A percentile compares a stretch with the other conserved stretches of the same genome.
phyloP scores from a whole-genome alignment of 2,329 filamentous ascomycete genomes.

The Amesomyces nigricolor region DNA sequence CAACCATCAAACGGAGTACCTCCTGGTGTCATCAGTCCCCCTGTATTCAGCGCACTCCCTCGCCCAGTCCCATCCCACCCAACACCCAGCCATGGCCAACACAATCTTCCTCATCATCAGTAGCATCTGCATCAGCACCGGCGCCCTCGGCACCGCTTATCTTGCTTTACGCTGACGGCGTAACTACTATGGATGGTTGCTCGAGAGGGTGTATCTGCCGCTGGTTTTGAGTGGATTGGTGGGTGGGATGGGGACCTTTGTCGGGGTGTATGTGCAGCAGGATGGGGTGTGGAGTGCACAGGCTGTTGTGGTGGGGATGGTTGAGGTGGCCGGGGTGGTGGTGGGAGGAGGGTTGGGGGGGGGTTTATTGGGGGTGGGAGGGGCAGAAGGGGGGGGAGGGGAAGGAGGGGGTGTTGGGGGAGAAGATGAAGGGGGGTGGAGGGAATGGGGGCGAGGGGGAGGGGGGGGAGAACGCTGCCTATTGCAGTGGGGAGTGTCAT shows the following conservation, averaged over 20 bases:
- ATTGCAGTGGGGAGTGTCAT: constrained; percentile 28
- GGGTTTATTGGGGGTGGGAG: constrained; percentile 32
- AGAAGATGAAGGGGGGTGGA: constrained; percentile 6
- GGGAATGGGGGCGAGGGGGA: not conserved
- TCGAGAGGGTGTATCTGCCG: constrained; percentile 46
- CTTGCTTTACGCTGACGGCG: constrained; percentile 40
- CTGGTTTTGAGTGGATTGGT: constrained; percentile 43
- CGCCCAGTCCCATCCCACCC: not conserved
- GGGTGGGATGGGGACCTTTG: constrained; percentile 44
- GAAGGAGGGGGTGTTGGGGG: constrained; percentile 21
- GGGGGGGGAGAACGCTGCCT: constrained; percentile 15
- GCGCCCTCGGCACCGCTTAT: constrained; percentile 36
- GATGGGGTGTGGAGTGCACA: constrained; percentile 41
- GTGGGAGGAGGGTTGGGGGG: constrained; percentile 25
- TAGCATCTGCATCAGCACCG: constrained; percentile 38
- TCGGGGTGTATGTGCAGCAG: constrained; percentile 45
- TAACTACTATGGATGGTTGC: constrained; percentile 52
- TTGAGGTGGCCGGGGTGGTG: constrained; percentile 29
- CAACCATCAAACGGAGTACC: not conserved
- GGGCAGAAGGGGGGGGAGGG: constrained; percentile 29
- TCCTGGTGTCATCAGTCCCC: constrained; percentile 5
- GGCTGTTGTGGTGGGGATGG: constrained; percentile 36
- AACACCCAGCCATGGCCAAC: constrained; percentile 8
- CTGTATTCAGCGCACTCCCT: not conserved
- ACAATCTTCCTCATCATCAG: constrained; percentile 39